Conservation (phyloP, 495 filamentous ascomycete species). For the Rostrohypoxylon terebratum region DNA sequence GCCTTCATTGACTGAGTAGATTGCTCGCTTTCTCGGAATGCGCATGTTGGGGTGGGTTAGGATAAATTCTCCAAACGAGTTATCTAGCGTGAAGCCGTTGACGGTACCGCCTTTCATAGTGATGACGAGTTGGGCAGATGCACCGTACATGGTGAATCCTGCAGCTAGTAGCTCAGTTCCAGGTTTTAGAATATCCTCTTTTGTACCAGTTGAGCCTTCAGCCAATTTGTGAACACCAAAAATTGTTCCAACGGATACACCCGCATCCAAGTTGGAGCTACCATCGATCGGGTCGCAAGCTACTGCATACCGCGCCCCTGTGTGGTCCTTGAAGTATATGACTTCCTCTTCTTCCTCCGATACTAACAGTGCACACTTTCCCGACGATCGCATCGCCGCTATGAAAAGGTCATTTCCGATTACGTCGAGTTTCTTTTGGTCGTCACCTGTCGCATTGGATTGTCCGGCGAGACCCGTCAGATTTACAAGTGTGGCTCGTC, state of each 20-base stretch:
- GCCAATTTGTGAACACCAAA: conserved; percentile 93
- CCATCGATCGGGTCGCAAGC: conserved; percentile 99
- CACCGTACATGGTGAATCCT: conserved; percentile 99
- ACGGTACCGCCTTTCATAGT: conserved; percentile 94
- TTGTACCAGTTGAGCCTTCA: conserved; percentile 73
- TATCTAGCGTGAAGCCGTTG: conserved; percentile 98
- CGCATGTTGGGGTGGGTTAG: conserved; percentile 95
- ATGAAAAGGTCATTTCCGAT: conserved; percentile 99
- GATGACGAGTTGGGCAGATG: conserved; percentile 93
- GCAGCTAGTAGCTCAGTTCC: conserved; percentile 92
- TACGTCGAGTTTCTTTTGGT: conserved; percentile 99
- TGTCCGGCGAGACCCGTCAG: conserved; percentile 94
- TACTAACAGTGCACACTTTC: conserved; percentile 88
- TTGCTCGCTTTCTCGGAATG: conserved; percentile 80
- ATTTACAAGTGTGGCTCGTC: conserved; percentile 96
- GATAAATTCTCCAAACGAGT: conserved; percentile 97
- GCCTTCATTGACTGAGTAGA: conserved; percentile 99
- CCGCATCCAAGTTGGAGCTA: conserved; percentile 95
- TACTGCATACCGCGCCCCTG: conserved; percentile 89
- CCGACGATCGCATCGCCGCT: conserved; percentile 89
- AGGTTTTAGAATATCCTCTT: conserved; percentile 86
- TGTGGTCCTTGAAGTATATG: conserved; percentile 85
- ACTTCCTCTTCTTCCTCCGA: conserved; percentile 96
- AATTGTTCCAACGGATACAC: conserved; percentile 98
- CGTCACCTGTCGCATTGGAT: conserved; percentile 94